Evolutionary conservation across 2,329 filamentous ascomycete species (phyloP).

Genomic region (Apiospora kogelbergensis): DNA sequence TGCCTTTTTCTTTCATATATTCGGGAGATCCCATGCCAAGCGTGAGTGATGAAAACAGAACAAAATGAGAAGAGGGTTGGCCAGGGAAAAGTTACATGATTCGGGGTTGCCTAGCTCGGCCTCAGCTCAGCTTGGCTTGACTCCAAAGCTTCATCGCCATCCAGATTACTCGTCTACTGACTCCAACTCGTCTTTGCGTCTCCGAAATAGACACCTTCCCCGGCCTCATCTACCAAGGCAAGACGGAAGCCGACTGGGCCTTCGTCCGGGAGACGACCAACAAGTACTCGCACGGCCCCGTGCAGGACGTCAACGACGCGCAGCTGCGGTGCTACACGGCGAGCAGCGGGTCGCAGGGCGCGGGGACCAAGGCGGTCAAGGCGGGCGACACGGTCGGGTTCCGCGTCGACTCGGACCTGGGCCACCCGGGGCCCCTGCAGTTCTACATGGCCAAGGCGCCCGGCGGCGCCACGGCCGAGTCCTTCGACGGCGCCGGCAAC

Average conservation of each 20-base stretch:
- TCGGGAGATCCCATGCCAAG: too few relatives aligned
- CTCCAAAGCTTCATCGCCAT: too few relatives aligned
- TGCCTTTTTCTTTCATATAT: not conserved
- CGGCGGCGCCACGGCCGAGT: conserved; percentile 32
- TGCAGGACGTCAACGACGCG: not conserved
- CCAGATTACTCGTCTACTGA: not conserved
- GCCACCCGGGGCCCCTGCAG: not conserved
- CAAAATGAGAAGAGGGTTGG: too few relatives aligned
- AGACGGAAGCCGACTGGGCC: not conserved
- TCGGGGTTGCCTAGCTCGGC: not conserved
- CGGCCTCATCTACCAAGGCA: conserved; percentile 4
- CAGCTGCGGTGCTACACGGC: not conserved
- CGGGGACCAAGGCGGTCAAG: conserved; percentile 16
- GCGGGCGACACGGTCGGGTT: not conserved
- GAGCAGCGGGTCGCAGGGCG: conserved; percentile 22
- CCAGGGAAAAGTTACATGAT: too few relatives aligned
- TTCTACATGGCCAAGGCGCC: conserved; percentile 16
- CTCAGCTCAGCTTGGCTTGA: not conserved
- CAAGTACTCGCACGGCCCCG: not conserved
- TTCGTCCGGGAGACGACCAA: conserved; percentile 5
- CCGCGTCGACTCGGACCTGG: not conserved
- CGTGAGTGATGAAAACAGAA: too few relatives aligned
- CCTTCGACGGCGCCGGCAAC: conserved; percentile 37
- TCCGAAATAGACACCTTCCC: not conserved
- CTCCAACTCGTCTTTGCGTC: not conserved